phyloP scores from a whole-genome alignment of 345 rosid genomes.

The Melaleuca alternifolia region DNA sequence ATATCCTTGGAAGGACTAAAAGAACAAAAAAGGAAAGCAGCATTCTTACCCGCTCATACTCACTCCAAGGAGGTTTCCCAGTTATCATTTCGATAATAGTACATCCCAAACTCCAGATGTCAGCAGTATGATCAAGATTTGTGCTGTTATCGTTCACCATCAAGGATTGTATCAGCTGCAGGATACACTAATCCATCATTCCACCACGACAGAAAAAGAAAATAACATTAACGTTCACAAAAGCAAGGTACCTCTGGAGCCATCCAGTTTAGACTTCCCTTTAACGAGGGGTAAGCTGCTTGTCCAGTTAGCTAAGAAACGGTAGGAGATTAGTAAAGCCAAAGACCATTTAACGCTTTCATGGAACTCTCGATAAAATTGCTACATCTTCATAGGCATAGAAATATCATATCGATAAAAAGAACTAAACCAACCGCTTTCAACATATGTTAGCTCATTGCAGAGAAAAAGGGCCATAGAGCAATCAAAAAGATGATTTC shows the following conservation, averaged over 20 bases:
- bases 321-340: not conserved
- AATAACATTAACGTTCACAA: not conserved
- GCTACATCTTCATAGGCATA: not conserved
- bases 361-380: not conserved
- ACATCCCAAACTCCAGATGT: not conserved
- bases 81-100: constrained; percentile 85
- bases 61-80: constrained; percentile 94
- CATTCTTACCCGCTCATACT: constrained; percentile 71
- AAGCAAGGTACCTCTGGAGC: not conserved
- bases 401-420: not conserved
- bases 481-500: not conserved
- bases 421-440: not conserved
- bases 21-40: not conserved
- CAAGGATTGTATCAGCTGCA: not conserved
- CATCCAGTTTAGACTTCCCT: not conserved
- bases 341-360: not conserved
- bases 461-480: not conserved
- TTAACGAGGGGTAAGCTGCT: not conserved
- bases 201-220: constrained; percentile 37
- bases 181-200: constrained; percentile 79
- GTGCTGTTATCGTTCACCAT: not conserved
- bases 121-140: not conserved
- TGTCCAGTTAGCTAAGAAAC: not conserved
- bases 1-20: not conserved
- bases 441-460: not conserved